Conservation (phyloP, 176 grass and related monocot genomes). For the Triticum timopheevii region DNA sequence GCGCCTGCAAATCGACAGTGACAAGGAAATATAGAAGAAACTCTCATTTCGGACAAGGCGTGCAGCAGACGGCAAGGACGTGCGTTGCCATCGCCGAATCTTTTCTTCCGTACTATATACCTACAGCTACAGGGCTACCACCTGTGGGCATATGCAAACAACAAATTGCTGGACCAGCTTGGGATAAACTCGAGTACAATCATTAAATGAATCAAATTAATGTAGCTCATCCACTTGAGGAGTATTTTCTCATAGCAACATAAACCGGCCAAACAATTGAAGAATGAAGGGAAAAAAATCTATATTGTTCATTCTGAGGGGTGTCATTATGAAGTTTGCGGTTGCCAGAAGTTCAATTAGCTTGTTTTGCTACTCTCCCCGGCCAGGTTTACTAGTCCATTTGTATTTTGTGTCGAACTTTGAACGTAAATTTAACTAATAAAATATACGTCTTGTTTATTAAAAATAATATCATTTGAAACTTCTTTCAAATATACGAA, state of each 20-base stretch:
- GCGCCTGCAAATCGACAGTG: conserved; percentile 19
- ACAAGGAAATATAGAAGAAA: background rate
- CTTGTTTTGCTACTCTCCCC: background rate
- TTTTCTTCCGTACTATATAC: background rate
- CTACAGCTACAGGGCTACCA: background rate
- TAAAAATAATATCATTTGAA: too few relatives aligned
- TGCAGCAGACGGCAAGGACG: conserved; percentile 3
- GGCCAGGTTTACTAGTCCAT: too few relatives aligned
- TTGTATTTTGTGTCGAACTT: too few relatives aligned
- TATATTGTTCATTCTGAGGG: background rate
- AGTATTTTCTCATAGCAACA: background rate
- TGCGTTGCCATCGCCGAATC: background rate
- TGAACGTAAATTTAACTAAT: too few relatives aligned
- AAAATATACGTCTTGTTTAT: too few relatives aligned
- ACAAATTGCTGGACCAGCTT: background rate
- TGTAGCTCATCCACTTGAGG: background rate
- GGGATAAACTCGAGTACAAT: background rate
- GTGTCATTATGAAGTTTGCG: background rate
- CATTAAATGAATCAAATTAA: background rate
- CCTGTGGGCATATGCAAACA: conserved; percentile 16
- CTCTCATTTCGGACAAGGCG: background rate
- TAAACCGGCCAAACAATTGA: background rate
- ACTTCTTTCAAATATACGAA: too few relatives aligned
- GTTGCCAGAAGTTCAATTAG: too few relatives aligned
- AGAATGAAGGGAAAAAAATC: background rate